A percentile compares a stretch with the other conserved stretches of the same genome.
Evolutionary conservation across 352 stramenopile species (phyloP).

Genomic region (Blastocystis sp.): DNA sequence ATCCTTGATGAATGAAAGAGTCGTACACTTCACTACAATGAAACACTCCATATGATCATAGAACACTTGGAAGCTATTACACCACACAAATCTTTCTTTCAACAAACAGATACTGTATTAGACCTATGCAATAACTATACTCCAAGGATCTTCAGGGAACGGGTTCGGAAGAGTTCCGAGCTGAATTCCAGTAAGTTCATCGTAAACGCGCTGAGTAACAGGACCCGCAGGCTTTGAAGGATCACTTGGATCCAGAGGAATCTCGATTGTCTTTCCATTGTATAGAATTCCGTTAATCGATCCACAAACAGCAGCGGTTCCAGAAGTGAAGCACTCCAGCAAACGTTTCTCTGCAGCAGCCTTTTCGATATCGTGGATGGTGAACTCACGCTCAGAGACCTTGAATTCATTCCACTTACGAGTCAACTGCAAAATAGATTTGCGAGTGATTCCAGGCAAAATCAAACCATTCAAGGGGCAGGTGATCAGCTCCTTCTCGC

Average conservation of each 20-base stretch:
- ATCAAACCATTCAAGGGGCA: conserved; percentile 89
- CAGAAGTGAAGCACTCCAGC: conserved; percentile 87
- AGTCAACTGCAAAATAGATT: conserved; percentile 85
- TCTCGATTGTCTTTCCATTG: conserved; percentile 81
- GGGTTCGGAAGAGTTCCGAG: conserved; percentile 41
- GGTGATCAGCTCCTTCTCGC: conserved; percentile 86
- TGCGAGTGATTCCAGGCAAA: conserved; percentile 87
- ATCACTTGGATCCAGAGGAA: conserved; percentile 76
- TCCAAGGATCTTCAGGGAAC: conserved; percentile 61
- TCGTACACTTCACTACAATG: background rate
- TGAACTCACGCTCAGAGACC: conserved; percentile 84
- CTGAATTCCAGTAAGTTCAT: conserved; percentile 81
- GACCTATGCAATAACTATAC: conserved; percentile 32
- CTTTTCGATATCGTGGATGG: conserved; percentile 85
- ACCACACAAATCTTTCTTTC: background rate
- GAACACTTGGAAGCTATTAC: background rate
- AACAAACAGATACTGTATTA: conserved; percentile 5
- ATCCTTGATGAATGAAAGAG: background rate
- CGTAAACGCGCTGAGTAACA: conserved; percentile 78
- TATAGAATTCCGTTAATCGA: conserved; percentile 87
- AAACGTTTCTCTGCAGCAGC: conserved; percentile 80
- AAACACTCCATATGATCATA: background rate
- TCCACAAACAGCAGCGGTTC: conserved; percentile 86
- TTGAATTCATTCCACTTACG: conserved; percentile 83
- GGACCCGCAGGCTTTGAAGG: conserved; percentile 71